phyloP scores from a whole-genome alignment of 1,139 yeast species.

The Arxiozyma bovina region DNA sequence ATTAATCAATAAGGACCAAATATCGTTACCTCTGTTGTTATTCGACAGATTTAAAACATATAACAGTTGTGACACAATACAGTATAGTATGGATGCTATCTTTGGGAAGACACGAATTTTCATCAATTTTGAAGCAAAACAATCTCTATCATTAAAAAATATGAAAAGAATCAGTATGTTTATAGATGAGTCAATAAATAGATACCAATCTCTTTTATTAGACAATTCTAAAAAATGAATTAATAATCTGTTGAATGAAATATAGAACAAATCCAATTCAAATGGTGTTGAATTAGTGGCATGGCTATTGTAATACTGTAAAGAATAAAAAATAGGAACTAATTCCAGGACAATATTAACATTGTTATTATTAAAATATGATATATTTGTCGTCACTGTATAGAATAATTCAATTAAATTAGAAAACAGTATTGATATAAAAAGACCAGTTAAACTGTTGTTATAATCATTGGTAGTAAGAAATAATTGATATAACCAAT shows the following conservation, averaged over 20 bases:
- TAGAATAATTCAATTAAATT: conserved; percentile 26
- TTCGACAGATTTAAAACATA: background rate
- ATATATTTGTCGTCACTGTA: conserved; percentile 17
- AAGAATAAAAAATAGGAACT: conserved; percentile 19
- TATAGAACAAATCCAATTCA: conserved; percentile 19
- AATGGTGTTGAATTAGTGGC: conserved; percentile 4
- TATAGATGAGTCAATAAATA: background rate
- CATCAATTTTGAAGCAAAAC: background rate
- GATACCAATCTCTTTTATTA: conserved; percentile 9
- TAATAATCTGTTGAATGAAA: conserved; percentile 18
- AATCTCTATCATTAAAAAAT: background rate
- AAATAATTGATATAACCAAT: background rate
- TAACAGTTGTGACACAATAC: background rate
- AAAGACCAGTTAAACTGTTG: conserved; percentile 1
- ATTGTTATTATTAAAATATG: conserved; percentile 24
- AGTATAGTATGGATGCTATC: background rate
- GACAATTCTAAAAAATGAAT: conserved; percentile 25
- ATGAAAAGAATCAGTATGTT: background rate
- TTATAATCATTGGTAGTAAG: background rate
- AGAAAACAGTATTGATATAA: conserved; percentile 15
- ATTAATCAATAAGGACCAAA: background rate
- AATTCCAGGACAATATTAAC: conserved; percentile 24
- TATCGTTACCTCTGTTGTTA: background rate
- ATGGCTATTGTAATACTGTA: background rate
- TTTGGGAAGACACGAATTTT: background rate